A percentile compares a stretch with the other conserved stretches of the same genome.
These are phyloP conservation scores for Salvia sclarea DNA, from an alignment of 305 asterid species.

Conservation along the genomic window DNA sequence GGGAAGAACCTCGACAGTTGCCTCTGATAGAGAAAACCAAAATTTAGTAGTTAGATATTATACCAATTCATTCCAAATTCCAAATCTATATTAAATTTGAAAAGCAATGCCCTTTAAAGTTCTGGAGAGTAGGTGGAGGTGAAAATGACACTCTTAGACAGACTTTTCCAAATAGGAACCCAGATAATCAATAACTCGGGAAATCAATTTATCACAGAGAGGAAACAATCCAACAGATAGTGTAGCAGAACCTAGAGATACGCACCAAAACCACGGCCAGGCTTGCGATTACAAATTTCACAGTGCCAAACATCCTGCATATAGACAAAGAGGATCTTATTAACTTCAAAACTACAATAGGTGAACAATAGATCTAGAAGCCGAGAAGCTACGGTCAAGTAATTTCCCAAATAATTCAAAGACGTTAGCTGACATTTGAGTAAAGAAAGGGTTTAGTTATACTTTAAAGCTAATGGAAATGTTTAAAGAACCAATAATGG, in stretches of 20 bases:
- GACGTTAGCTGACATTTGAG: conserved; percentile 17
- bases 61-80: neutral
- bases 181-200: neutral
- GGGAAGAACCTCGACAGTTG: conserved; percentile 73
- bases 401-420: neutral
- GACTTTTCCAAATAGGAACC: neutral
- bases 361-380: conserved; percentile 5
- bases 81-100: conserved; percentile 1
- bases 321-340: neutral
- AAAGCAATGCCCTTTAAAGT: neutral
- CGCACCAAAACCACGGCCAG: conserved; percentile 93
- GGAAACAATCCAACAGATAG: conserved; percentile 2
- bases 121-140: conserved; percentile 4
- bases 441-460: conserved; percentile 13
- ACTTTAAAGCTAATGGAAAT: conserved; percentile 1
- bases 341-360: conserved; percentile 22
- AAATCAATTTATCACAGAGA: conserved; percentile 14
- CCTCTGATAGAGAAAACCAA: conserved; percentile 48
- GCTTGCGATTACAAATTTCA: conserved; percentile 78
- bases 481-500: conserved; percentile 17
- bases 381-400: neutral
- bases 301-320: conserved; percentile 90
- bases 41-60: conserved; percentile 29
- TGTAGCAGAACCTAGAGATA: conserved; percentile 21
- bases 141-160: conserved; percentile 14